Evolutionary conservation across 805 yeast genomes (phyloP).

Genomic region (Metschnikowia noctiluminum): DNA sequence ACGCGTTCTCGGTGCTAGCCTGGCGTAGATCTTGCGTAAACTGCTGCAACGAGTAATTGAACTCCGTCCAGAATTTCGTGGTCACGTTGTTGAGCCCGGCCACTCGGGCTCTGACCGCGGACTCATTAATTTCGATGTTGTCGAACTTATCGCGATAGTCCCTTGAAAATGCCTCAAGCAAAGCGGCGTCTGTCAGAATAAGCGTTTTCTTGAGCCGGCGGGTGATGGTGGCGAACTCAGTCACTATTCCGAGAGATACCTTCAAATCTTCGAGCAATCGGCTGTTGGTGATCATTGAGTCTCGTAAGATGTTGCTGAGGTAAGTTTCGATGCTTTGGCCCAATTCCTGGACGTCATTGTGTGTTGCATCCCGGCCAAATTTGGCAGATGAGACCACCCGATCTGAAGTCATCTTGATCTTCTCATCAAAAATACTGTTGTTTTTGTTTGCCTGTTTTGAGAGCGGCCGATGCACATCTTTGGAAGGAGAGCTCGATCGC

Average conservation of each 20-base stretch:
- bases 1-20: conserved; percentile 15
- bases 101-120: conserved; percentile 26
- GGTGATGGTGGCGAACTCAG: conserved; percentile 47
- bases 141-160: conserved; percentile 32
- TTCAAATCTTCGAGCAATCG: conserved; percentile 47
- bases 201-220: conserved; percentile 53
- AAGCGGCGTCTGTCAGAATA: conserved; percentile 44
- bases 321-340: conserved; percentile 48
- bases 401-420: conserved; percentile 14
- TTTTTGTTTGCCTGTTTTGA: conserved; percentile 16
- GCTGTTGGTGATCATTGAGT: conserved; percentile 62
- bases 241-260: conserved; percentile 44
- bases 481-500: conserved; percentile 7
- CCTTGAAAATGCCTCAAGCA: conserved; percentile 37
- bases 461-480: conserved; percentile 9
- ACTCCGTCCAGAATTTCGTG: conserved; percentile 17
- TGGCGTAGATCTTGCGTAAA: conserved; percentile 11
- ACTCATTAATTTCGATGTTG: conserved; percentile 30
- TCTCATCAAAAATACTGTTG: conserved; percentile 24
- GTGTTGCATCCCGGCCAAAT: conserved; percentile 1
- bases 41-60: conserved; percentile 11
- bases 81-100: conserved; percentile 16
- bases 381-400: conserved; percentile 7
- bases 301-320: conserved; percentile 60
- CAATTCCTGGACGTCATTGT: conserved; percentile 24